These are phyloP conservation scores for Oidiodendron maius DNA, from an alignment of 495 filamentous ascomycete species.

Conservation along the genomic window DNA sequence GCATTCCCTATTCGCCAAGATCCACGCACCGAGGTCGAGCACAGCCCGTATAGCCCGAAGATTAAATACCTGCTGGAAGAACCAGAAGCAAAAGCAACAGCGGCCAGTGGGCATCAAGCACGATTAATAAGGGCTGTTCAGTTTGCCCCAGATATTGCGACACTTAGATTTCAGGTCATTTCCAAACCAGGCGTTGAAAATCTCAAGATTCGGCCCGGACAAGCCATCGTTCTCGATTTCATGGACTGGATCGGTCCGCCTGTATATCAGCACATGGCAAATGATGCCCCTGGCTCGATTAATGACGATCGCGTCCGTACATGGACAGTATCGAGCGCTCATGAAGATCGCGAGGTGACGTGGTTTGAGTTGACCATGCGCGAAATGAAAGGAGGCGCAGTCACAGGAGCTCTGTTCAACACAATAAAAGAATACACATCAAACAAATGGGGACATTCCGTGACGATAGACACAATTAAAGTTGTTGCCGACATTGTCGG, in stretches of 20 bases:
- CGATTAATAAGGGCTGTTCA: constrained; percentile 17
- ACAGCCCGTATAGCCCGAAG: constrained; percentile 66
- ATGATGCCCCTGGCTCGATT: constrained; percentile 66
- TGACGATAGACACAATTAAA: too few species aligned
- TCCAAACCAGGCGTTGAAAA: constrained; percentile 30
- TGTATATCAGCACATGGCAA: constrained; percentile 79
- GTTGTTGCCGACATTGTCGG: too few species aligned
- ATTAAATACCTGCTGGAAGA: constrained; percentile 51
- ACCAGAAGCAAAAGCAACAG: not conserved
- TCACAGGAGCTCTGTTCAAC: too few species aligned
- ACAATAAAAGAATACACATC: too few species aligned
- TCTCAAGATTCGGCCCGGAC: constrained; percentile 65
- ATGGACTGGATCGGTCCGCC: constrained; percentile 52
- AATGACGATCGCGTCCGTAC: constrained; percentile 82
- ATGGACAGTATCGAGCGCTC: constrained; percentile 70
- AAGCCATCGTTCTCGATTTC: constrained; percentile 72
- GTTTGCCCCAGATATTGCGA: constrained; percentile 57
- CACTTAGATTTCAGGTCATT: constrained; percentile 56
- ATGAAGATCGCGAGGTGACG: too few species aligned
- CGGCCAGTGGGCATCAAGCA: constrained; percentile 8
- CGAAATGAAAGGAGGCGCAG: too few species aligned
- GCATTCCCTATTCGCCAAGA: constrained; percentile 62
- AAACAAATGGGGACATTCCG: too few species aligned
- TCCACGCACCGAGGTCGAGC: constrained; percentile 46
- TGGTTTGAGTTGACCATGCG: too few species aligned